A percentile compares a stretch with the other conserved stretches of the same genome.
phyloP scores from a whole-genome alignment of 2,329 filamentous ascomycete genomes.

The Aspergillus melleus region DNA sequence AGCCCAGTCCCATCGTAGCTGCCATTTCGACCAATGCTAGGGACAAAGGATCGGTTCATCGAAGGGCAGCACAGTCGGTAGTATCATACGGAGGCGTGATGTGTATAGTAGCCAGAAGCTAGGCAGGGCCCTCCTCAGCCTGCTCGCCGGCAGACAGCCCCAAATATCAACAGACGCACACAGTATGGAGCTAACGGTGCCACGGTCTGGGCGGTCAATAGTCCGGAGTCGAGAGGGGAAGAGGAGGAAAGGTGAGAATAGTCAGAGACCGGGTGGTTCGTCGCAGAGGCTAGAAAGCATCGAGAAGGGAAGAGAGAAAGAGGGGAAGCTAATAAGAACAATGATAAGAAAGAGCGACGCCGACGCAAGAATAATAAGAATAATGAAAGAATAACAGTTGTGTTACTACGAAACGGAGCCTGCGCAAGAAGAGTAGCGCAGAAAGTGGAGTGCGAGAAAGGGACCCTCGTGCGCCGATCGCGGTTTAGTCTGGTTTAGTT shows the following conservation, averaged over 20 bases:
- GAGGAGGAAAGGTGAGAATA: background rate
- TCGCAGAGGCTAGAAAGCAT: background rate
- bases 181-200: background rate
- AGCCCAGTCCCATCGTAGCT: conserved; percentile 58
- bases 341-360: background rate
- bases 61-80: background rate
- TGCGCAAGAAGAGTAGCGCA: background rate
- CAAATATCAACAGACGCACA: background rate
- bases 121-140: background rate
- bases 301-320: background rate
- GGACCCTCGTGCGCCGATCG: background rate
- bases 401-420: too few relatives aligned
- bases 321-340: conserved; percentile 4
- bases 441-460: background rate
- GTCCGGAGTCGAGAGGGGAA: background rate
- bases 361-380: background rate
- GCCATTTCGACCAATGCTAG: conserved; percentile 44
- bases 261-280: background rate
- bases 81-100: background rate
- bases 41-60: conserved; percentile 25
- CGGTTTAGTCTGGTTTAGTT: background rate
- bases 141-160: background rate
- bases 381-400: too few relatives aligned
- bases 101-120: background rate
- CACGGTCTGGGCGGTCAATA: background rate